These are phyloP conservation scores for Leucosporidium scottii DNA, from an alignment of 768 basidiomycete species.

Conservation along the genomic window DNA sequence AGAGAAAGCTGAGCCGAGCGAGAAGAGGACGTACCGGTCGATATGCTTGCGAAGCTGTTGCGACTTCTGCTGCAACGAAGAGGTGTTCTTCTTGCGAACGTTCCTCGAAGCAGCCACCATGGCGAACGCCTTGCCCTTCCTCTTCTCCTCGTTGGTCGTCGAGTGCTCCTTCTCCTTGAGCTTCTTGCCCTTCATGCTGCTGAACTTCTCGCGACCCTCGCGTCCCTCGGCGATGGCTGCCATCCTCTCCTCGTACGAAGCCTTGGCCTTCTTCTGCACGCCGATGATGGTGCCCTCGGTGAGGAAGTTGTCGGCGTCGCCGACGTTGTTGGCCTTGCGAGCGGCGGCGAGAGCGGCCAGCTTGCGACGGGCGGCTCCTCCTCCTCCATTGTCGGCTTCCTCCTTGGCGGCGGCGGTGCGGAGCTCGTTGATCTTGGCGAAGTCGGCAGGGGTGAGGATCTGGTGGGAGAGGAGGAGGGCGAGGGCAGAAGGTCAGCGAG, in stretches of 20 bases:
- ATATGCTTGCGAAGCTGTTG: conserved; percentile 5
- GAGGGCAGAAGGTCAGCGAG: conserved; percentile 44
- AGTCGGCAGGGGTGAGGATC: conserved; percentile 97
- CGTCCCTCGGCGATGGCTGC: conserved; percentile 85
- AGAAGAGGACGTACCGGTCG: conserved; percentile 1
- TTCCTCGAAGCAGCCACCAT: conserved; percentile 6
- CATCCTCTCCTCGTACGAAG: conserved; percentile 87
- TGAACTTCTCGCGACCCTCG: conserved; percentile 90
- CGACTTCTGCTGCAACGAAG: conserved; percentile 7
- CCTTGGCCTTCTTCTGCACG: conserved; percentile 84
- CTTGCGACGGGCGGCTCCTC: conserved; percentile 78
- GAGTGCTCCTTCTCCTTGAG: conserved; percentile 34
- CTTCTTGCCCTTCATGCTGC: conserved; percentile 41
- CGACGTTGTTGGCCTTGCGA: conserved; percentile 49
- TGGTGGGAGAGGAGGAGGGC: conserved; percentile 83
- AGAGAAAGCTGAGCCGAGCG: neutral
- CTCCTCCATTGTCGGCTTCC: conserved; percentile 62
- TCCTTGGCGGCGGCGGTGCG: conserved; percentile 68
- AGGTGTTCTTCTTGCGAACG: conserved; percentile 6
- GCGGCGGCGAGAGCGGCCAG: conserved; percentile 69
- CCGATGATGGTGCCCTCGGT: conserved; percentile 89
- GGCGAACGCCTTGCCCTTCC: conserved; percentile 19
- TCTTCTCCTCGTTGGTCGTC: conserved; percentile 34
- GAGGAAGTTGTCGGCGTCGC: conserved; percentile 46
- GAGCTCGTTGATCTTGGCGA: conserved; percentile 81